Base-by-base conservation (phyloP, 352 stramenopile species). In the Globisporangium canariense region DNA sequence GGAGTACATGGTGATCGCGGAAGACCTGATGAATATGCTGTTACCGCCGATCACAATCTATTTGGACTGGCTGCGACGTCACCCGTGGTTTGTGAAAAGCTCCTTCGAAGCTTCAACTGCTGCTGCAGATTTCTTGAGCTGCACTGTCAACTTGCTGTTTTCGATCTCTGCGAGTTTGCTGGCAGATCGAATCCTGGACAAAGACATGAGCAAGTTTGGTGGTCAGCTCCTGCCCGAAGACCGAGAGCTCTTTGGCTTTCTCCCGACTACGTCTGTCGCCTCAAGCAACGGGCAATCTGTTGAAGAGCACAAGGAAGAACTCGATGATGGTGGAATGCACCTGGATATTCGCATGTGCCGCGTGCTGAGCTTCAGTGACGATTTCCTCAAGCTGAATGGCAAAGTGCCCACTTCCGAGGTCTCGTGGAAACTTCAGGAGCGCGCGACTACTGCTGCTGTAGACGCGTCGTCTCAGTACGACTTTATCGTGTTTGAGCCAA, bases 41-140 rank as follows among this genome's bases (percentile, higher is more conserved):
- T 55, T 85, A 43, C 73, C 79, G 20, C 59, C 74, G 14, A 53
- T 83, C 25, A 86, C 63, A 36, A 57, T 76, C 25, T 77, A 66
- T 13, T 41, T 84, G 43, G 65, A 77, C 32, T 88, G 79, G 79
- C 68, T 86, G 13, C 64, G 72, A 9, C 20, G 62, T 10, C 78
- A 84, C 28, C 58, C 64, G 34, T 77, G 69, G 69, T 70, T 77
- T 20, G 6, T 75, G 2, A 28, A 53, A 2, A 22, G 46, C 13
- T 20, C 55, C 9, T 10, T 5, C 1, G 34, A 32, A 1, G 22
- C 40, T 11, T 46, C 22, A 16, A 10, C 20, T 5, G n/a, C 62
- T 14, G 62, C 52, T 8, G 45, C 25, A 3, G 32, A 55, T 22
- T 71, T 79, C 50, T 14, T 55, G 14, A 47, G 43, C 6, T 38